Conservation (phyloP, 225 moss, liverwort and hornwort genomes). For the Asterella californica region DNA sequence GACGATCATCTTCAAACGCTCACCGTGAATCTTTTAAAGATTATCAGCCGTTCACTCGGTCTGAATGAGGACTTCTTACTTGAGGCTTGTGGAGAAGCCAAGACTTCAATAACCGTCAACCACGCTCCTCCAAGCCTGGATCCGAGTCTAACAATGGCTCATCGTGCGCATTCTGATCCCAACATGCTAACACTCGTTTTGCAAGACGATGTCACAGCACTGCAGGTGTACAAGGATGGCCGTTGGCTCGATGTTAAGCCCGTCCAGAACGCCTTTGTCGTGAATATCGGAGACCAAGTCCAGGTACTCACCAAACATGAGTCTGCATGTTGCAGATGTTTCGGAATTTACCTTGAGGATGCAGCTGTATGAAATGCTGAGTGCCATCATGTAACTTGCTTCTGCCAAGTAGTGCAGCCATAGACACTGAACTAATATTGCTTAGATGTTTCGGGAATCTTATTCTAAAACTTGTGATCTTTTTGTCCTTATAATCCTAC, state of each 20-base stretch:
- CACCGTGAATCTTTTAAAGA: slow-evolving; percentile 1
- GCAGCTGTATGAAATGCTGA: neutral
- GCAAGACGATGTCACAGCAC: slow-evolving; percentile 53
- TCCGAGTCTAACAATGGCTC: slow-evolving; percentile 50
- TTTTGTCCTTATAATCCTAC: neutral
- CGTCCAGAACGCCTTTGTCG: slow-evolving; percentile 48
- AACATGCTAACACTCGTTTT: slow-evolving; percentile 57
- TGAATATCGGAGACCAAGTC: slow-evolving; percentile 61
- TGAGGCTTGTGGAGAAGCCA: slow-evolving; percentile 43
- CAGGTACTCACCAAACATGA: slow-evolving; percentile 71
- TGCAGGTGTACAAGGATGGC: slow-evolving; percentile 48
- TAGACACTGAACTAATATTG: neutral
- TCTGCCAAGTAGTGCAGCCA: slow-evolving; percentile 53
- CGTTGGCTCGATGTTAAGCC: slow-evolving; percentile 60
- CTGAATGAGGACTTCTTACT: slow-evolving; percentile 40
- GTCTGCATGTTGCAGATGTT: slow-evolving; percentile 63
- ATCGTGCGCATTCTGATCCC: slow-evolving; percentile 57
- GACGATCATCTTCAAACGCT: neutral
- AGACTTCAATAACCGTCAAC: slow-evolving; percentile 55
- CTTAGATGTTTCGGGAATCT: neutral
- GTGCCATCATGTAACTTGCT: slow-evolving; percentile 17
- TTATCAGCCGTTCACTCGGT: slow-evolving; percentile 35
- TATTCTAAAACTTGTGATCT: neutral
- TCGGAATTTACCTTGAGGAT: slow-evolving; percentile 37
- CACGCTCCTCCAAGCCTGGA: slow-evolving; percentile 63